Evolutionary conservation across 495 filamentous ascomycete species (phyloP), one percentile per base, ranked within the genome.

Genomic region (Penicillium salamii): DNA sequence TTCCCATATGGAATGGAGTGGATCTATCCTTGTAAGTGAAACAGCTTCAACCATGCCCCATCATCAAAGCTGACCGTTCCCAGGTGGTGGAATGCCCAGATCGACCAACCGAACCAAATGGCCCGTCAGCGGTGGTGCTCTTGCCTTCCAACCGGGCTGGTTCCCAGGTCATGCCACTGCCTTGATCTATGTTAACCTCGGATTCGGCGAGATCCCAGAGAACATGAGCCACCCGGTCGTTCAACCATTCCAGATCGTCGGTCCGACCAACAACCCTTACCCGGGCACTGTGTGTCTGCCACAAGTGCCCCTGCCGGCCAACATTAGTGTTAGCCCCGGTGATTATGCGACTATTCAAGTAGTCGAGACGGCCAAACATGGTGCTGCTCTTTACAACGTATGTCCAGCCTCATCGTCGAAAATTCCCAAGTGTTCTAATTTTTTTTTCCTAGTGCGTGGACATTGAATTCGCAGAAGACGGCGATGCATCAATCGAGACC

Each of bases 1-100:
- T 95, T 80, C 61, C 91, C 91, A 3, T 96, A 89, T 58, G 93
- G 95, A 70, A 92, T 96, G 89, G 88, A 96, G 73, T 97, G 93
- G 92, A 84, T 86, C 67, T 99, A 97, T 77, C 93, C 95, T 70
- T 99, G 93, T 98, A 74, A 76, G 88, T 13, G 11, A 35, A 5
- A 3, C n/a, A n/a, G n/a, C n/a, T n/a, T n/a, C n/a, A n/a, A n/a
- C 2, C 35, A 24, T 15, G 11, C 9, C 26, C 17, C 3, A 13
- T 12, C 34, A 36, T 38, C 33, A 12, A 55, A 4, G 50, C 50
- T 40, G 19, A 49, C 35, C 18, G 49, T 17, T 29, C n/a, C 18
- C 58, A 98, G 93, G 93, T 66, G 95, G 92, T 42, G 95, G 95
- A 48, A 82, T 95, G 76, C 67, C 76, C 33, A 78, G 82, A 28